Percentiles rank a stretch among this genome's conserved stretches.
Evolutionary conservation across 495 filamentous ascomycete genomes (phyloP).

Genomic region (Podospora fimiseda): DNA sequence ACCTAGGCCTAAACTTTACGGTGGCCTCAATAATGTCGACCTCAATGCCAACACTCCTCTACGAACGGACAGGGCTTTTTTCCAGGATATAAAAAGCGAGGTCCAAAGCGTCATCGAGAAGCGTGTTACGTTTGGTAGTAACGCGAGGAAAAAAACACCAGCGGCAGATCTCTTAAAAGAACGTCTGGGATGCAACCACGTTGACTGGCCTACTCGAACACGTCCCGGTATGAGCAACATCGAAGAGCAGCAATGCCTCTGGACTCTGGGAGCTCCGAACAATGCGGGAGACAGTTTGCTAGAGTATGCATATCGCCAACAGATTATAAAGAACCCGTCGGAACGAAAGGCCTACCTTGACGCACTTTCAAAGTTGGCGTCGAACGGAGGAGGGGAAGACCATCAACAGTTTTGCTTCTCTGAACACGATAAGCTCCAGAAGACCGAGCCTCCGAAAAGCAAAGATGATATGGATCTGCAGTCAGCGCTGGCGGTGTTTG

Average conservation of each 20-base stretch:
- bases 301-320: slow-evolving; percentile 23
- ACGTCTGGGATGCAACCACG: not conserved
- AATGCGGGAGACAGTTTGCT: slow-evolving; percentile 19
- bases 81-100: slow-evolving; percentile 30
- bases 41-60: slow-evolving; percentile 20
- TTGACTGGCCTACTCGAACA: slow-evolving; percentile 15
- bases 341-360: slow-evolving; percentile 11
- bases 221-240: slow-evolving; percentile 10
- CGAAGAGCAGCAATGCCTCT: slow-evolving; percentile 7
- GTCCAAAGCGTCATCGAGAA: slow-evolving; percentile 26
- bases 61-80: slow-evolving; percentile 24
- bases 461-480: too few relatives aligned
- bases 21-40: too few relatives aligned
- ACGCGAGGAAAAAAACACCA: slow-evolving; percentile 9
- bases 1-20: slow-evolving; percentile 14
- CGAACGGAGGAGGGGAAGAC: slow-evolving; percentile 10
- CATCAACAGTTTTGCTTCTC: too few relatives aligned
- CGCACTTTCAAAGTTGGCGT: slow-evolving; percentile 18
- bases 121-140: slow-evolving; percentile 4
- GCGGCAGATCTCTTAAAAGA: not conserved
- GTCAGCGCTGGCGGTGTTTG: too few relatives aligned
- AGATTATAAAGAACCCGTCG: slow-evolving; percentile 15
- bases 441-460: too few relatives aligned
- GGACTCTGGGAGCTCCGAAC: slow-evolving; percentile 15
- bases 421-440: too few relatives aligned